phyloP scores from a whole-genome alignment of 331 rosid genomes.

The Telfairia occidentalis region DNA sequence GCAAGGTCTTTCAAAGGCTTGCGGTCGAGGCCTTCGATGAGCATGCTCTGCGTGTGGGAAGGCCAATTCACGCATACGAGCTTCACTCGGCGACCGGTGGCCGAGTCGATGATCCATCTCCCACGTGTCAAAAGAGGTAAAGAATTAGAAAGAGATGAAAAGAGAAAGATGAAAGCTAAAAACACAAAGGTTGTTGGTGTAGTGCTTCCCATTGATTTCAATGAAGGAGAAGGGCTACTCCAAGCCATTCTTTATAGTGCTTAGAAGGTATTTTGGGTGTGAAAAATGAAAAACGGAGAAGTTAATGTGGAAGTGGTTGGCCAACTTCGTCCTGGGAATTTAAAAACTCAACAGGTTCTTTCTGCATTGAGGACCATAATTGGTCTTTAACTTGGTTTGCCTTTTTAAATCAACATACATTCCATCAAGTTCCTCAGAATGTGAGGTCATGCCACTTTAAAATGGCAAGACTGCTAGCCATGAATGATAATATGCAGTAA shows the following conservation, averaged over 20 bases:
- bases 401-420: slow-evolving; percentile 5
- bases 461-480: not conserved
- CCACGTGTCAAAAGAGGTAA: not conserved
- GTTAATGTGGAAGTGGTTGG: slow-evolving; percentile 4
- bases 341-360: slow-evolving; percentile 4
- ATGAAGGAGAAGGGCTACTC: not conserved
- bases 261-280: not conserved
- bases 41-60: slow-evolving; percentile 6
- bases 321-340: not conserved
- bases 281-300: not conserved
- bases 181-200: not conserved
- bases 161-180: not conserved
- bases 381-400: not conserved
- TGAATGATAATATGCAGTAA: not conserved
- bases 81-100: not conserved
- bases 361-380: slow-evolving; percentile 4
- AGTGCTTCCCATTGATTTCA: not conserved
- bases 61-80: slow-evolving; percentile 7
- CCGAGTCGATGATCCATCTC: not conserved
- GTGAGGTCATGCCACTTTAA: not conserved
- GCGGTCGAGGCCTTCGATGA: not conserved
- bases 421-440: not conserved
- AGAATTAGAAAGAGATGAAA: not conserved
- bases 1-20: slow-evolving; percentile 1
- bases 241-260: not conserved